Evolutionary conservation across 129 eudicot genomes (phyloP), one percentile per base, ranked within the genome.

Genomic region (Apium graveolens): DNA sequence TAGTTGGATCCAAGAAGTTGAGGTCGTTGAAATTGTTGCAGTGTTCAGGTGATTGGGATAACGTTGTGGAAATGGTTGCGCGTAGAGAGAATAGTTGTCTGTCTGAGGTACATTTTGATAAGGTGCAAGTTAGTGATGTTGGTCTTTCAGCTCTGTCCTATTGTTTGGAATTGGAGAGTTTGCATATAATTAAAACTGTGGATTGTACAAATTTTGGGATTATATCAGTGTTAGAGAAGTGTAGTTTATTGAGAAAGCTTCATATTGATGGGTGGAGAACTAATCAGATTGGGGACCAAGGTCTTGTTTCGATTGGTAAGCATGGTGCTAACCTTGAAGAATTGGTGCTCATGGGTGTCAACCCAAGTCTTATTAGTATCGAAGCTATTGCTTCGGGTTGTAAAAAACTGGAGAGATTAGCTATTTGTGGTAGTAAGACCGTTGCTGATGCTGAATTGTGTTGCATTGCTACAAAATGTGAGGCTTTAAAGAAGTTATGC

Each of bases 231-330:
- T 87, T 89, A 3, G 87, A 81, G 79, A 75, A 78, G 14, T 88
- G 92, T 80, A 88, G 77, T 83, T 55, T 85, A 43, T 81, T 88
- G 75, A 85, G 85, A 83, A 88, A 88, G 84, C 82, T 88, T 62
- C 91, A 88, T 55, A 83, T 88, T 45, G 91, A 88, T 37, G 89
- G 91, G 42, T 88, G 89, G 89, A 85, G 91, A 81, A 85, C 91
- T 3, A 85, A 88, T 76, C 68, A 85, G 80, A 88, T 88, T 21
- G 92, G 92, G 10, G 85, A 88, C 46, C 86, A 81, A 42, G 89
- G 92, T 5, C 78, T 88, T 49, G 39, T 70, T 46, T 83, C 86
- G 3, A 79, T 88, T 21, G 92, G 84, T 2, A 83, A 81, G 78
- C 80, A 88, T 74, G 76, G 86, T 53, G 43, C 37, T 7, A 88